A percentile compares a stretch with the other conserved stretches of the same genome.
These are phyloP conservation scores for Lactifluus hygrophoroides DNA, from an alignment of 768 basidiomycete genomes.

Conservation along the genomic window DNA sequence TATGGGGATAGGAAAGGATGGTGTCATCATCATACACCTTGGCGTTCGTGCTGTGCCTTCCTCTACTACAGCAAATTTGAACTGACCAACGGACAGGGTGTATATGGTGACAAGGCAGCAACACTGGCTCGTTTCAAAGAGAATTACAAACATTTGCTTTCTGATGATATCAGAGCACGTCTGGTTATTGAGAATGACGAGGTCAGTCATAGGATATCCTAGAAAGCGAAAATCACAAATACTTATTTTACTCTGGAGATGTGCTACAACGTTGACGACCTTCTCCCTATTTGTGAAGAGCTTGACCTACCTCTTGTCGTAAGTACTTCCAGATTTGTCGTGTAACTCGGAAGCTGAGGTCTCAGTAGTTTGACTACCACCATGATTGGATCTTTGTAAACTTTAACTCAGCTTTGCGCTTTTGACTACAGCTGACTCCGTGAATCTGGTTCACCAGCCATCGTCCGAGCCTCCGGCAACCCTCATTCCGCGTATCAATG, in stretches of 20 bases:
- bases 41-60: conserved; percentile 39
- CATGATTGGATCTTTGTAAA: conserved; percentile 57
- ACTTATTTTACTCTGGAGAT: conserved; percentile 32
- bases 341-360: not conserved
- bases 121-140: conserved; percentile 67
- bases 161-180: conserved; percentile 56
- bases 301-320: conserved; percentile 46
- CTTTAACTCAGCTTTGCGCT: conserved; percentile 37
- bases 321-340: conserved; percentile 51
- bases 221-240: not conserved
- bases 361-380: conserved; percentile 52
- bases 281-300: conserved; percentile 81
- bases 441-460: conserved; percentile 23
- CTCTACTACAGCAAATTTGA: not conserved
- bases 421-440: not conserved
- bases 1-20: conserved; percentile 76
- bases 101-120: conserved; percentile 70
- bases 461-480: conserved; percentile 41
- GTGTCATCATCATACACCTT: conserved; percentile 83
- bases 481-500: conserved; percentile 69
- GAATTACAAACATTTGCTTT: conserved; percentile 51
- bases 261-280: conserved; percentile 84
- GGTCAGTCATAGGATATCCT: conserved; percentile 32
- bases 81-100: conserved; percentile 36
- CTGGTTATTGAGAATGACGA: conserved; percentile 95